These are phyloP conservation scores for Malus domestica DNA, from an alignment of 306 rosid species.

Conservation along the genomic window DNA sequence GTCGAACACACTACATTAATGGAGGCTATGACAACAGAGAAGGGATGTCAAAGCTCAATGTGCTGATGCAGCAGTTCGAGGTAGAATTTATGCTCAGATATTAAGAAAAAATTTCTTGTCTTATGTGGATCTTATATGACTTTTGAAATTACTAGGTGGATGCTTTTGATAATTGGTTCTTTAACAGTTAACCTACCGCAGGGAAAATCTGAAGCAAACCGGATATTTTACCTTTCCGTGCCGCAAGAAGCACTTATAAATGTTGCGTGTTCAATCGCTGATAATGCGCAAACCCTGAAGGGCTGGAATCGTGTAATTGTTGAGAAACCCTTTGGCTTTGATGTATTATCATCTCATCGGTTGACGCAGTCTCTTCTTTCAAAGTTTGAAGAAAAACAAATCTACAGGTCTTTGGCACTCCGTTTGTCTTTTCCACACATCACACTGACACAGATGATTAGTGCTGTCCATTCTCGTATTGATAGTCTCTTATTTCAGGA, in stretches of 20 bases:
- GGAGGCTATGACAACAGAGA: constrained; percentile 64
- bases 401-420: constrained; percentile 56
- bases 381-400: constrained; percentile 74
- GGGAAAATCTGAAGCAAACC: constrained; percentile 64
- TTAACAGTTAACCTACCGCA: constrained; percentile 48
- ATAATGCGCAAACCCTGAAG: constrained; percentile 63
- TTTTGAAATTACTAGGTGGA: constrained; percentile 11
- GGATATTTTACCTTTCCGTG: constrained; percentile 93
- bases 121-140: constrained; percentile 4
- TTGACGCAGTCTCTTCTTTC: constrained; percentile 76
- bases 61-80: constrained; percentile 77
- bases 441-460: neutral
- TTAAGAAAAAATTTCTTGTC: neutral
- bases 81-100: constrained; percentile 22
- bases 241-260: constrained; percentile 90
- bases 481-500: constrained; percentile 46
- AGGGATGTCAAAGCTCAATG: constrained; percentile 72
- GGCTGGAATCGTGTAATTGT: constrained; percentile 93
- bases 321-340: constrained; percentile 91
- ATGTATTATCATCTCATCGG: constrained; percentile 60
- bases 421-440: neutral
- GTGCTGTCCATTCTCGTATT: neutral
- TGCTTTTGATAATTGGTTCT: constrained; percentile 34
- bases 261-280: constrained; percentile 61
- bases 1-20: constrained; percentile 63